Conservation (phyloP, 2,329 filamentous ascomycete genomes). For the Penicillium hesseltinei region DNA sequence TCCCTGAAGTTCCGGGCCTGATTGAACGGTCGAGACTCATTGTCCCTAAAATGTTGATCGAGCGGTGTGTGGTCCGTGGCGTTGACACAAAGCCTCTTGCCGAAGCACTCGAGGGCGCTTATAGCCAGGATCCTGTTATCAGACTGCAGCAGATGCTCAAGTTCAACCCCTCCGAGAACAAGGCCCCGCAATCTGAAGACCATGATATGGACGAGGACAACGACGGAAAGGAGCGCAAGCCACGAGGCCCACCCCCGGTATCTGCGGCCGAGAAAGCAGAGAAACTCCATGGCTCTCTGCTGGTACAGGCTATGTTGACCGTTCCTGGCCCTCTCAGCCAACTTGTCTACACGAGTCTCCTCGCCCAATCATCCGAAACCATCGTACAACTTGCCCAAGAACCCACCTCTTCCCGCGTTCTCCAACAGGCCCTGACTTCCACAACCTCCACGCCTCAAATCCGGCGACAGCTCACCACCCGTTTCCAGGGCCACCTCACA, state of each 20-base stretch:
- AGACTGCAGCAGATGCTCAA: slow-evolving; percentile 61
- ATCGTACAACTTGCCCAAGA: slow-evolving; percentile 66
- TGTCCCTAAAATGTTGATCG: slow-evolving; percentile 77
- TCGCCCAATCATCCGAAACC: slow-evolving; percentile 56
- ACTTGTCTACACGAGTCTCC: slow-evolving; percentile 70
- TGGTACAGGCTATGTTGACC: slow-evolving; percentile 75
- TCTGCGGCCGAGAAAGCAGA: slow-evolving; percentile 52
- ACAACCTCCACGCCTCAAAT: slow-evolving; percentile 55
- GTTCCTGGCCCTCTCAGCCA: slow-evolving; percentile 67
- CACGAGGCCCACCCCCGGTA: slow-evolving; percentile 16
- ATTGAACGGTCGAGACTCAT: slow-evolving; percentile 73
- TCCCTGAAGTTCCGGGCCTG: slow-evolving; percentile 69
- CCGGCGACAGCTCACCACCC: slow-evolving; percentile 62
- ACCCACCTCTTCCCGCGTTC: slow-evolving; percentile 57
- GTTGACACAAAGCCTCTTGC: slow-evolving; percentile 58
- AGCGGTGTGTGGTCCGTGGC: slow-evolving; percentile 71
- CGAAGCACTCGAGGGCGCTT: slow-evolving; percentile 57
- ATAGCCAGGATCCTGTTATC: slow-evolving; percentile 50
- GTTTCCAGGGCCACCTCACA: slow-evolving; percentile 60
- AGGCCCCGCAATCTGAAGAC: slow-evolving; percentile 33
- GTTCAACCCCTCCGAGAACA: slow-evolving; percentile 37
- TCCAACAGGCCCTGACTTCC: slow-evolving; percentile 62
- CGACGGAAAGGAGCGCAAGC: slow-evolving; percentile 33
- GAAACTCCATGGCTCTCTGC: slow-evolving; percentile 77
- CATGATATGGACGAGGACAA: slow-evolving; percentile 48